Percentiles rank a stretch among this genome's conserved stretches.
phyloP scores from a whole-genome alignment of 1,284 basidiomycete species.

The Ceratobasidium theobromae region DNA sequence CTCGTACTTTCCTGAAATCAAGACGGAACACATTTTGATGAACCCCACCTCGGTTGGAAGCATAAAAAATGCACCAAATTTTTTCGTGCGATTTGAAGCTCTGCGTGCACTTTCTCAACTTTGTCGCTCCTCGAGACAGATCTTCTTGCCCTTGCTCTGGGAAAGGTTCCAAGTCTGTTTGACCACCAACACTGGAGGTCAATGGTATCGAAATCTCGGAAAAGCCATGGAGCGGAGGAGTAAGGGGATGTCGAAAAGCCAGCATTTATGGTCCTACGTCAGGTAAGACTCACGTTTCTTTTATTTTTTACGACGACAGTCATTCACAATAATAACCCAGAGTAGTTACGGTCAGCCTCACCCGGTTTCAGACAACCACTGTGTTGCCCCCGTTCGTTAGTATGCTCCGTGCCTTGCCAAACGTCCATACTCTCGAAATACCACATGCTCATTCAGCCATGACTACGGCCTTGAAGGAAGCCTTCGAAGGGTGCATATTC shows the following conservation, averaged over 20 bases:
- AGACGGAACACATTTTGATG: not conserved
- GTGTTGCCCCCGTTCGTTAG: constrained; percentile 4
- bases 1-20: not conserved
- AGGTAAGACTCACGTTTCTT: not conserved
- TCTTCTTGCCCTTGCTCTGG: constrained; percentile 17
- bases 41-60: not conserved
- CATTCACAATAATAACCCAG: not conserved
- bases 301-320: not conserved
- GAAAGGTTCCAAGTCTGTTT: constrained; percentile 9
- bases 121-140: not conserved
- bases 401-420: not conserved
- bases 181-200: not conserved
- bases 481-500: constrained; percentile 1
- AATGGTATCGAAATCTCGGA: not conserved
- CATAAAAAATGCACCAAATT: not conserved
- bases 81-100: not conserved
- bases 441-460: not conserved
- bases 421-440: constrained; percentile 12
- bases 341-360: not conserved
- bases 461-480: not conserved
- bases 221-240: not conserved
- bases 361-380: not conserved
- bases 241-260: constrained; percentile 2
- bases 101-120: constrained; percentile 8
- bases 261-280: constrained; percentile 20